Evolutionary conservation across 257 asterid genomes (phyloP).

Genomic region (Nicotiana otophora): DNA sequence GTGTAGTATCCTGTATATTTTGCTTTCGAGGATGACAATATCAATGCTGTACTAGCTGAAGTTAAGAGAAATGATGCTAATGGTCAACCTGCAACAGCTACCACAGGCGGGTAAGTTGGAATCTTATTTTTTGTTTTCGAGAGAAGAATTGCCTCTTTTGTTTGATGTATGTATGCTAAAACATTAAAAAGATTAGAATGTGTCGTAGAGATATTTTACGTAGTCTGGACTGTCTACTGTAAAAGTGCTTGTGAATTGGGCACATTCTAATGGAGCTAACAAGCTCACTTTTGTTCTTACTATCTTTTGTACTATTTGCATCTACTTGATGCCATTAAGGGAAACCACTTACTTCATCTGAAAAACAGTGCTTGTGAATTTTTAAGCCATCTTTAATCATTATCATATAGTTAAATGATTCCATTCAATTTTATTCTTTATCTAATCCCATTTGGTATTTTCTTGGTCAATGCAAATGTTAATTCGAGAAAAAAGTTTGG

Average conservation of each 20-base stretch:
- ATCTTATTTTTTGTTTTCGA: not conserved
- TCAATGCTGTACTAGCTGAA: conserved; percentile 69
- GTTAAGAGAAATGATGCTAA: conserved; percentile 77
- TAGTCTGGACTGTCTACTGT: not conserved
- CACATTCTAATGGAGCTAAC: too few relatives aligned
- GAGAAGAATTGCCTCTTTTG: not conserved
- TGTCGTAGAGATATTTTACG: not conserved
- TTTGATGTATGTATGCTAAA: not conserved
- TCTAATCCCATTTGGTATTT: not conserved
- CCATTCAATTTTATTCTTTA: not conserved
- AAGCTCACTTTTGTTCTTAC: too few relatives aligned
- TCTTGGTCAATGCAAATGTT: not conserved
- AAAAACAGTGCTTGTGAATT: not conserved
- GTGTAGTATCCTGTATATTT: conserved; percentile 94
- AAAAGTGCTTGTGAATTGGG: not conserved
- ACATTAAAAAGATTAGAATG: not conserved
- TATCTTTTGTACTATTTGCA: too few relatives aligned
- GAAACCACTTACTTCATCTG: too few relatives aligned
- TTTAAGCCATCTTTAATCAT: conserved; percentile 2
- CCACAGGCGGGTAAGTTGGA: conserved; percentile 93
- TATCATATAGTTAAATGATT: not conserved
- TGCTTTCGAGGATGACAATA: conserved; percentile 72
- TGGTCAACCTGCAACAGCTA: conserved; percentile 97
- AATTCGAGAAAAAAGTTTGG: not conserved
- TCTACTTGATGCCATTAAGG: too few relatives aligned